Percentiles rank a stretch among this genome's conserved stretches.
phyloP scores from a whole-genome alignment of 495 filamentous ascomycete species.

The Neurospora sp. region DNA sequence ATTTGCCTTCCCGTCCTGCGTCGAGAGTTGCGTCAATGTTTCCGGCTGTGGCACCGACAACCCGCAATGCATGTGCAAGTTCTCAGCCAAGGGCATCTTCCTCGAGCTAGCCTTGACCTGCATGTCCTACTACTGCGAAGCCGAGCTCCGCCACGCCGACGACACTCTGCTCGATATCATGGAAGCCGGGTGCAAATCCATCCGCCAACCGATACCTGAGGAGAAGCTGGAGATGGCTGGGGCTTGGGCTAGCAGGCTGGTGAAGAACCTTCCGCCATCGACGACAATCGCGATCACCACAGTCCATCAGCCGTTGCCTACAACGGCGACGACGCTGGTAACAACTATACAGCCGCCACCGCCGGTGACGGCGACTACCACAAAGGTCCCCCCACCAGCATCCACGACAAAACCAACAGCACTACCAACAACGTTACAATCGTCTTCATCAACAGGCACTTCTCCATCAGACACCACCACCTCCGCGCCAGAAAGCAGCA shows the following conservation, averaged over 20 bases:
- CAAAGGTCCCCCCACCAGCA: background rate
- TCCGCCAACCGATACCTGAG: slow-evolving; percentile 10
- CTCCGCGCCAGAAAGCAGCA: background rate
- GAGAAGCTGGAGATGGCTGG: slow-evolving; percentile 12
- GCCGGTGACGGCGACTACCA: background rate
- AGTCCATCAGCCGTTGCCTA: background rate
- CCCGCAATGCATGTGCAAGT: slow-evolving; percentile 19
- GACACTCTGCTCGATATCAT: slow-evolving; percentile 14
- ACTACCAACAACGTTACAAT: background rate
- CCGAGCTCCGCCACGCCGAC: slow-evolving; percentile 12
- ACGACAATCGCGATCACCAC: slow-evolving; percentile 3
- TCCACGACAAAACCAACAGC: background rate
- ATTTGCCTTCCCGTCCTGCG: slow-evolving; percentile 14
- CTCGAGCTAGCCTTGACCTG: slow-evolving; percentile 18
- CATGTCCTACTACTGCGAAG: slow-evolving; percentile 20
- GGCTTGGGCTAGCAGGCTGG: slow-evolving; percentile 11
- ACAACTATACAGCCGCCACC: background rate
- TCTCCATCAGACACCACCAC: background rate
- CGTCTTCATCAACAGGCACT: background rate
- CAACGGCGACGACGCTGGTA: background rate
- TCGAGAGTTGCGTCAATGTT: slow-evolving; percentile 12
- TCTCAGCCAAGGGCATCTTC: slow-evolving; percentile 6
- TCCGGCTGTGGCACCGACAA: slow-evolving; percentile 12
- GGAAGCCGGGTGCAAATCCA: slow-evolving; percentile 11
- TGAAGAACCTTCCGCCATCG: slow-evolving; percentile 6